Conservation (phyloP, 345 rosid genomes). For the Psidium guajava region DNA sequence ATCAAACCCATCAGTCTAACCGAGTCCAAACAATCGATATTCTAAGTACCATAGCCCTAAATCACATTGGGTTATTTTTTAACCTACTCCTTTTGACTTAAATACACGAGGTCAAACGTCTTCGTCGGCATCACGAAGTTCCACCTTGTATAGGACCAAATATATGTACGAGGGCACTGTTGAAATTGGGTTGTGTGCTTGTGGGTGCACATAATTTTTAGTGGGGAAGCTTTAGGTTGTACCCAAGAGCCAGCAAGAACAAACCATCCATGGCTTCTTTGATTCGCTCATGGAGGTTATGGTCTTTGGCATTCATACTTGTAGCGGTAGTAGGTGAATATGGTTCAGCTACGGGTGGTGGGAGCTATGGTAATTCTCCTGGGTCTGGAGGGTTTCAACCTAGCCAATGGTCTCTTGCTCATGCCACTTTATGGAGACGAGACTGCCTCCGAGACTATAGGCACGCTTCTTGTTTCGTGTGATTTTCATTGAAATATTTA, state of each 20-base stretch:
- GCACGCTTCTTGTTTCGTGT: slow-evolving; percentile 8
- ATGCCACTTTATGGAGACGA: slow-evolving; percentile 70
- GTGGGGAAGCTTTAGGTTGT: neutral
- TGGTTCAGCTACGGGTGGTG: neutral
- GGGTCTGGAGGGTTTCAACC: slow-evolving; percentile 20
- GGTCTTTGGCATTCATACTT: neutral
- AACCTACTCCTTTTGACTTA: neutral
- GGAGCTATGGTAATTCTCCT: neutral
- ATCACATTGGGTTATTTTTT: neutral
- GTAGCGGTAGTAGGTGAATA: neutral
- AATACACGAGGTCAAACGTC: neutral
- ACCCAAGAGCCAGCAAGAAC: neutral
- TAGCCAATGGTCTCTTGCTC: slow-evolving; percentile 41
- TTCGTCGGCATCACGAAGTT: slow-evolving; percentile 3
- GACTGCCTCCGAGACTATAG: slow-evolving; percentile 49
- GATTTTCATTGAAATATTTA: neutral
- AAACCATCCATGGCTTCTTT: neutral
- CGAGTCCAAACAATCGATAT: neutral
- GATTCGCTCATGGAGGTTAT: neutral
- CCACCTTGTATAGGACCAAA: neutral
- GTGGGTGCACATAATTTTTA: neutral
- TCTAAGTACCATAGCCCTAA: neutral
- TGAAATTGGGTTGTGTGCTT: neutral
- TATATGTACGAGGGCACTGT: neutral
- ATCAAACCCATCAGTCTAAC: neutral